A percentile compares a stretch with the other conserved stretches of the same genome.
These are phyloP conservation scores for Cyberlindnera nakhonratchasimensis DNA, from an alignment of 805 yeast genomes.

Conservation along the genomic window DNA sequence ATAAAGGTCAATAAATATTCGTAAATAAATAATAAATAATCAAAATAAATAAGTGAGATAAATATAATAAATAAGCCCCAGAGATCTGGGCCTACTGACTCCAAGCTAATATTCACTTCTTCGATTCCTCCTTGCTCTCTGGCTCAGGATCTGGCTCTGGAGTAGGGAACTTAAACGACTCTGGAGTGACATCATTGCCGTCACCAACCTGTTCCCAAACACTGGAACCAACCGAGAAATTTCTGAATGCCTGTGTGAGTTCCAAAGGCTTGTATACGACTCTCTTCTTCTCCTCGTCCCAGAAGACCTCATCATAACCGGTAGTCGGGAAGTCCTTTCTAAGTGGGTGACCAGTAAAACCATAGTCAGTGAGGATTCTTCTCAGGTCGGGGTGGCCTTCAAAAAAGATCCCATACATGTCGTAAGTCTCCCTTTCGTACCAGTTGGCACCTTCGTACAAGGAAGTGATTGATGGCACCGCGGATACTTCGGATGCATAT, in stretches of 20 bases:
- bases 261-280: constrained; percentile 88
- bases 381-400: constrained; percentile 88
- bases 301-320: constrained; percentile 86
- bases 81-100: background rate
- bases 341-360: constrained; percentile 88
- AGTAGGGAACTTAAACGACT: constrained; percentile 73
- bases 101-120: too few species aligned
- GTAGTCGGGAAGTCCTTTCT: constrained; percentile 92
- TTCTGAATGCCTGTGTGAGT: constrained; percentile 89
- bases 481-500: constrained; percentile 75
- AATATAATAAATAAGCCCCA: constrained; percentile 2
- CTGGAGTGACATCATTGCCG: constrained; percentile 80
- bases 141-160: constrained; percentile 74
- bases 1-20: too few species aligned
- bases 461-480: constrained; percentile 77
- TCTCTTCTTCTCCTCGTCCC: constrained; percentile 88
- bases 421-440: constrained; percentile 89
- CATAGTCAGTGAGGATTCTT: constrained; percentile 88
- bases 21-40: too few species aligned
- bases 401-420: constrained; percentile 81
- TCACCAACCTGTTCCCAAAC: constrained; percentile 92
- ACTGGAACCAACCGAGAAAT: constrained; percentile 82
- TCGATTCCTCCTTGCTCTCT: constrained; percentile 31
- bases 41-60: constrained; percentile 24
- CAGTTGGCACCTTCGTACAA: constrained; percentile 80